Evolutionary conservation across 129 eudicot genomes (phyloP).

Genomic region (Centella asiatica): DNA sequence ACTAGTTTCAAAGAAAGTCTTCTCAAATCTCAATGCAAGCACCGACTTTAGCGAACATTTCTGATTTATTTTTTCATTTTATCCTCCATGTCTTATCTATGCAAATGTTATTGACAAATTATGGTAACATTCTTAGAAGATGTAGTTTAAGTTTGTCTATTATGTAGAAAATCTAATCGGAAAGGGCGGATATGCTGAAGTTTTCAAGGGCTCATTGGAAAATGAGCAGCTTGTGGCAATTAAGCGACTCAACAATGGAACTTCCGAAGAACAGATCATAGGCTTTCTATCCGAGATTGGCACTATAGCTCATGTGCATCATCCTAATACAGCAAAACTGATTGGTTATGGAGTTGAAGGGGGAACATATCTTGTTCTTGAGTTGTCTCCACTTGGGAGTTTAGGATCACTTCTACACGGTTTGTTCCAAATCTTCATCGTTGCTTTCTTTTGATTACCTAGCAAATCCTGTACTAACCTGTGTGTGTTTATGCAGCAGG

Average conservation of each 20-base stretch:
- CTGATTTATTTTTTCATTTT: not conserved
- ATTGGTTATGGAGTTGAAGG: constrained; percentile 77
- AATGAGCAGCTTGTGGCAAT: constrained; percentile 60
- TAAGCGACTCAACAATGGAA: constrained; percentile 53
- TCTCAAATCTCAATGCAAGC: not conserved
- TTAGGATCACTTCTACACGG: constrained; percentile 62
- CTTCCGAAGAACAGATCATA: constrained; percentile 40
- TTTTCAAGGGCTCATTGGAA: constrained; percentile 52
- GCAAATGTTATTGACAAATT: too few relatives aligned
- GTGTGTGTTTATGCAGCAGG: not conserved
- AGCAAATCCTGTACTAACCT: not conserved
- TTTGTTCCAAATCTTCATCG: constrained; percentile 15
- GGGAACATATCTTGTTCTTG: constrained; percentile 60
- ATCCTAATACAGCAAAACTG: constrained; percentile 73
- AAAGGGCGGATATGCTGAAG: constrained; percentile 73
- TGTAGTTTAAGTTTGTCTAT: not conserved
- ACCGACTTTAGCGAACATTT: not conserved
- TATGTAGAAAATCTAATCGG: constrained; percentile 57
- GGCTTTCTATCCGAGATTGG: constrained; percentile 65
- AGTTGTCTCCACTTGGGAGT: constrained; percentile 70
- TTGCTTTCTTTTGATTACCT: not conserved
- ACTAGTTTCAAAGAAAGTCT: not conserved
- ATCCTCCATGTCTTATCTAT: not conserved
- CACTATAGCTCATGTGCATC: constrained; percentile 64
- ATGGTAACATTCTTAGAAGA: not conserved